Evolutionary conservation across 2,329 filamentous ascomycete genomes (phyloP).

Genomic region (Calonectria leucothoes): DNA sequence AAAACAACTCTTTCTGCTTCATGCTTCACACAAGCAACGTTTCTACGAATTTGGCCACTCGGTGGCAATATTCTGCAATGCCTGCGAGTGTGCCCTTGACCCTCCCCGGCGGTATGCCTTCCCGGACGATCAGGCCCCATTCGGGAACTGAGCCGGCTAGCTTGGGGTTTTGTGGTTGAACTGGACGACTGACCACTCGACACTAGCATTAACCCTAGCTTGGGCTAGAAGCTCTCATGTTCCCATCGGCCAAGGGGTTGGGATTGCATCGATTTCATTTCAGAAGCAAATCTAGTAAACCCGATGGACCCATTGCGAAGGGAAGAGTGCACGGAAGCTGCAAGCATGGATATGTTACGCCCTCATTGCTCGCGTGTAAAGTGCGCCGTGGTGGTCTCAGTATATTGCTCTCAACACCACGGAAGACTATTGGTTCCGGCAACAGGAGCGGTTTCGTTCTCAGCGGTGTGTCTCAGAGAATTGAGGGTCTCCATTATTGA

Average conservation of each 20-base stretch:
- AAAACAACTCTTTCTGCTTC: not conserved
- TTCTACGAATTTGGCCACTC: slow-evolving; percentile 3
- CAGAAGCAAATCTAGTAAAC: not conserved
- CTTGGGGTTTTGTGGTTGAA: slow-evolving; percentile 7
- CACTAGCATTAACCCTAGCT: not conserved
- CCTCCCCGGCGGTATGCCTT: slow-evolving; percentile 10
- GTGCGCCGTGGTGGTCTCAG: not conserved
- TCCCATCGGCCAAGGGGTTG: not conserved
- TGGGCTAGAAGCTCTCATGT: not conserved
- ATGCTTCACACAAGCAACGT: not conserved
- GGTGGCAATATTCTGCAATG: slow-evolving; percentile 5
- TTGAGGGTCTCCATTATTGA: not conserved
- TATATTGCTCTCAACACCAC: not conserved
- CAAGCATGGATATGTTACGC: not conserved
- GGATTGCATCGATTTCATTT: not conserved
- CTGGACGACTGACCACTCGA: not conserved
- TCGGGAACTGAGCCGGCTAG: slow-evolving; percentile 18
- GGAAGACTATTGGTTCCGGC: not conserved
- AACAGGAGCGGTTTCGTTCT: not conserved
- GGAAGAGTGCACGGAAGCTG: too few relatives aligned
- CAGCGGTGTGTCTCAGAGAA: too few relatives aligned
- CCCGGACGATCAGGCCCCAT: slow-evolving; percentile 15
- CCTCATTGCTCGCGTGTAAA: not conserved
- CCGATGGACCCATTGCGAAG: not conserved
- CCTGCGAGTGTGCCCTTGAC: slow-evolving; percentile 6